Percentiles rank a stretch among this genome's conserved stretches.
These are phyloP conservation scores for Metschnikowia picachoensis DNA, from an alignment of 805 yeast genomes.

Conservation along the genomic window DNA sequence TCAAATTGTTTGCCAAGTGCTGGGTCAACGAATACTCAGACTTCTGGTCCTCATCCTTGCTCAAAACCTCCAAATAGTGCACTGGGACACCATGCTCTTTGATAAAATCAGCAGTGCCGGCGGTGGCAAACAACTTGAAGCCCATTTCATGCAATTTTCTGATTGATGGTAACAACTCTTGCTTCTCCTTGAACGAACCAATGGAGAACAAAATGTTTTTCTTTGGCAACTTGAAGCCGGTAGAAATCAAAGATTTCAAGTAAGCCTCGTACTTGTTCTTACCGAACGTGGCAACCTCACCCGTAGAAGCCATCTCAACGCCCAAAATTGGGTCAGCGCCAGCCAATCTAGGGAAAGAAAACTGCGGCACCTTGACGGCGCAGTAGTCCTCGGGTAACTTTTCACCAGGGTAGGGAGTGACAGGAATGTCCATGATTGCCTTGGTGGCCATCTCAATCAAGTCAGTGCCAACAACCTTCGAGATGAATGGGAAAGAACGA, in stretches of 20 bases:
- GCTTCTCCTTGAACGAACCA: slow-evolving; percentile 96
- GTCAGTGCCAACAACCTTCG: slow-evolving; percentile 95
- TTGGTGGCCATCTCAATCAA: slow-evolving; percentile 96
- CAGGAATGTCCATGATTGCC: slow-evolving; percentile 86
- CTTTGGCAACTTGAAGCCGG: slow-evolving; percentile 93
- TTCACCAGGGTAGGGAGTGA: slow-evolving; percentile 85
- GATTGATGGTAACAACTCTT: slow-evolving; percentile 86
- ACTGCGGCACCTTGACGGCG: slow-evolving; percentile 95
- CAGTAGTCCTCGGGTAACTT: slow-evolving; percentile 90
- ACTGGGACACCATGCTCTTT: slow-evolving; percentile 94
- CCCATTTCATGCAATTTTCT: slow-evolving; percentile 78
- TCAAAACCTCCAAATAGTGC: slow-evolving; percentile 85
- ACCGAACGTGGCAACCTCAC: slow-evolving; percentile 98
- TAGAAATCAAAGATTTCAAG: slow-evolving; percentile 87
- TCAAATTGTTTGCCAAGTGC: slow-evolving; percentile 93
- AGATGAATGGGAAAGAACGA: slow-evolving; percentile 98
- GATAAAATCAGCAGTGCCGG: slow-evolving; percentile 98
- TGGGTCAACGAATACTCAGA: slow-evolving; percentile 93
- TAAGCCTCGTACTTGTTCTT: slow-evolving; percentile 96
- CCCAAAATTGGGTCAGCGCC: slow-evolving; percentile 98
- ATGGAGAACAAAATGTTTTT: slow-evolving; percentile 89
- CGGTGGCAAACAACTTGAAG: slow-evolving; percentile 89
- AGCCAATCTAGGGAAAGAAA: slow-evolving; percentile 92
- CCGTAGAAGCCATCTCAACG: slow-evolving; percentile 99
- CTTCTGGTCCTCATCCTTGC: slow-evolving; percentile 72